Percentiles rank a stretch among this genome's conserved stretches.
Conservation (phyloP, 768 basidiomycete species). For the Atractiella rhizophila region DNA sequence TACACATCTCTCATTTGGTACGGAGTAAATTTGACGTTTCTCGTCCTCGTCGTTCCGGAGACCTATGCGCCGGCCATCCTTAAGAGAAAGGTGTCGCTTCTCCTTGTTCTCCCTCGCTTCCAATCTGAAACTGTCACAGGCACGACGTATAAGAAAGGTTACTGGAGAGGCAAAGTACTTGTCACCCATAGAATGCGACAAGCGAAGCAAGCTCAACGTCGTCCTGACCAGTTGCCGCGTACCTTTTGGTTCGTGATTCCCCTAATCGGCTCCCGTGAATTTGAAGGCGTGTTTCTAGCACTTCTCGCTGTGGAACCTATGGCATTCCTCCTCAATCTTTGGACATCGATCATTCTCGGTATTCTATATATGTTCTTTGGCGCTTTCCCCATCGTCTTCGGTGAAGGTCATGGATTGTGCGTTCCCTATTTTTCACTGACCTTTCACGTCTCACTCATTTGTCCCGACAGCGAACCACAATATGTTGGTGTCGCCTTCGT, state of each 20-base stretch:
- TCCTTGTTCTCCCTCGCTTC: too few relatives aligned
- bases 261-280: too few relatives aligned
- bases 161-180: slow-evolving; percentile 31
- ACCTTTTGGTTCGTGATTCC: slow-evolving; percentile 52
- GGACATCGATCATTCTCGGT: slow-evolving; percentile 29
- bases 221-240: slow-evolving; percentile 37
- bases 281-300: too few relatives aligned
- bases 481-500: slow-evolving; percentile 6
- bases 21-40: too few relatives aligned
- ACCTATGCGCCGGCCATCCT: slow-evolving; percentile 42
- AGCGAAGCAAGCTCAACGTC: slow-evolving; percentile 27
- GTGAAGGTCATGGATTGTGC: not conserved
- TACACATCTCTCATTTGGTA: too few relatives aligned
- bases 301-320: slow-evolving; percentile 43
- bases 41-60: slow-evolving; percentile 33
- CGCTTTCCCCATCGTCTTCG: slow-evolving; percentile 18
- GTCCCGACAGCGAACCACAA: not conserved
- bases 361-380: slow-evolving; percentile 23
- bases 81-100: slow-evolving; percentile 12
- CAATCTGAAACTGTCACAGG: slow-evolving; percentile 35
- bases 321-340: slow-evolving; percentile 43
- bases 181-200: slow-evolving; percentile 34
- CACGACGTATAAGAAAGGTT: too few relatives aligned
- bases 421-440: not conserved
- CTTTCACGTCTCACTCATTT: not conserved